Evolutionary conservation across 768 basidiomycete genomes (phyloP).

Genomic region (Trametes elegans): DNA sequence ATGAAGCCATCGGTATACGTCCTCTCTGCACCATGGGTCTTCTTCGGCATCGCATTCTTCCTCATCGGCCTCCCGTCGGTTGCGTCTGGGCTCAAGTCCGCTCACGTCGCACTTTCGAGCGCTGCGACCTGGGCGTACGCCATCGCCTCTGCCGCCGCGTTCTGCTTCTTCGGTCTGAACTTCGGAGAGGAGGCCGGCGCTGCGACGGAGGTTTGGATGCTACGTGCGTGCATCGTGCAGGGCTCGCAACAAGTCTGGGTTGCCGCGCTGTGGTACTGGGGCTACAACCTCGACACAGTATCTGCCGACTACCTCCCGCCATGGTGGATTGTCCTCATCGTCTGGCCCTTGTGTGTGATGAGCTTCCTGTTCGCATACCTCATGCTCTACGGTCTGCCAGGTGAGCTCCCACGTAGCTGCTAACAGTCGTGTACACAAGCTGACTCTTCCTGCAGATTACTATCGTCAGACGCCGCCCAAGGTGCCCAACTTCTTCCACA

Average conservation of each 20-base stretch:
- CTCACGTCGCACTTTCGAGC: constrained; percentile 68
- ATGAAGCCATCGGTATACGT: constrained; percentile 86
- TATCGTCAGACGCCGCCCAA: constrained; percentile 92
- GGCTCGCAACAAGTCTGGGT: constrained; percentile 97
- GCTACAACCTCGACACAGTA: constrained; percentile 66
- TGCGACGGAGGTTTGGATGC: constrained; percentile 91
- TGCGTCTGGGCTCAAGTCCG: constrained; percentile 49
- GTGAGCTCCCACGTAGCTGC: constrained; percentile 35
- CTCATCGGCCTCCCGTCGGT: constrained; percentile 87
- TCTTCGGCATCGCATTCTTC: constrained; percentile 90
- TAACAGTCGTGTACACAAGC: not conserved
- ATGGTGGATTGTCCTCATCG: constrained; percentile 80
- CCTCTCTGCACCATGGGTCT: constrained; percentile 84
- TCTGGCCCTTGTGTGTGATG: constrained; percentile 80
- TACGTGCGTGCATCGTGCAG: constrained; percentile 90
- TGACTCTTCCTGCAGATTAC: constrained; percentile 53
- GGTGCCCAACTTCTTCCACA: constrained; percentile 88
- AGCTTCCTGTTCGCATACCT: constrained; percentile 78
- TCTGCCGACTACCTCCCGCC: constrained; percentile 57
- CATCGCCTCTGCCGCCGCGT: constrained; percentile 88
- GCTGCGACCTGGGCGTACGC: constrained; percentile 91
- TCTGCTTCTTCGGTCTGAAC: constrained; percentile 92
- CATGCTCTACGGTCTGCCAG: constrained; percentile 84
- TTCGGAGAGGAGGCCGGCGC: constrained; percentile 98
- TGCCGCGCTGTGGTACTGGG: constrained; percentile 96